A percentile compares a stretch with the other conserved stretches of the same genome.
Conservation (phyloP, 1,284 basidiomycete genomes). For the Tetrapyrgos nigripes region DNA sequence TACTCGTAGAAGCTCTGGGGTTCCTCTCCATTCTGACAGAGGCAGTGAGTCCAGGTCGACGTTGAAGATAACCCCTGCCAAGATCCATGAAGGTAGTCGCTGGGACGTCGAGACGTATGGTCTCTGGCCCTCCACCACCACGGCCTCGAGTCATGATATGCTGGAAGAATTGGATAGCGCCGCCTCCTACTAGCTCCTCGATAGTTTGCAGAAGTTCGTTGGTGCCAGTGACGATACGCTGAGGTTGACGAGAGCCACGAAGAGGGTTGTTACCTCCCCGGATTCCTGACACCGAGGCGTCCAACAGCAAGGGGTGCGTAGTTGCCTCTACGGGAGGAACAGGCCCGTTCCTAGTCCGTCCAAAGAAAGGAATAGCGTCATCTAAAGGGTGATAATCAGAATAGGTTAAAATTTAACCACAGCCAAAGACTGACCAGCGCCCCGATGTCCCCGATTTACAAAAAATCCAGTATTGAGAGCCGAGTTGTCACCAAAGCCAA, state of each 20-base stretch:
- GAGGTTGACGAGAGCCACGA: slow-evolving; percentile 61
- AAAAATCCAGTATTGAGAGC: slow-evolving; percentile 58
- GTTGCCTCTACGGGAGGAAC: slow-evolving; percentile 65
- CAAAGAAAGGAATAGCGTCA: slow-evolving; percentile 68
- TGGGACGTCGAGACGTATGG: slow-evolving; percentile 78
- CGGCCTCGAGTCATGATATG: slow-evolving; percentile 71
- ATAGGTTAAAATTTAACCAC: slow-evolving; percentile 10
- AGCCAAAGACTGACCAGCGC: slow-evolving; percentile 46
- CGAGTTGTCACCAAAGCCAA: slow-evolving; percentile 57
- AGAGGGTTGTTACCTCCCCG: slow-evolving; percentile 52
- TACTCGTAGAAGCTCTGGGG: slow-evolving; percentile 53
- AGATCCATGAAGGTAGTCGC: slow-evolving; percentile 63
- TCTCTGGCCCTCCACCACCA: slow-evolving; percentile 58
- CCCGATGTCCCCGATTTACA: slow-evolving; percentile 59
- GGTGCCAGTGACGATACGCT: slow-evolving; percentile 55
- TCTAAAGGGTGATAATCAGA: slow-evolving; percentile 38
- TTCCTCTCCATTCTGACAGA: slow-evolving; percentile 68
- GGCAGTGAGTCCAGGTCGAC: slow-evolving; percentile 54
- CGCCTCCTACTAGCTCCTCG: slow-evolving; percentile 83
- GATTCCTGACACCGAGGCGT: slow-evolving; percentile 52
- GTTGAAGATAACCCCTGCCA: slow-evolving; percentile 53
- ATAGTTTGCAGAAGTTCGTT: slow-evolving; percentile 79
- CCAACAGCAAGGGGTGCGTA: slow-evolving; percentile 85
- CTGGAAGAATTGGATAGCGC: slow-evolving; percentile 85
- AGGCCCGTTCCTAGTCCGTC: slow-evolving; percentile 57